Evolutionary conservation across 2,329 filamentous ascomycete species (phyloP).

Genomic region (Knufia petricola): DNA sequence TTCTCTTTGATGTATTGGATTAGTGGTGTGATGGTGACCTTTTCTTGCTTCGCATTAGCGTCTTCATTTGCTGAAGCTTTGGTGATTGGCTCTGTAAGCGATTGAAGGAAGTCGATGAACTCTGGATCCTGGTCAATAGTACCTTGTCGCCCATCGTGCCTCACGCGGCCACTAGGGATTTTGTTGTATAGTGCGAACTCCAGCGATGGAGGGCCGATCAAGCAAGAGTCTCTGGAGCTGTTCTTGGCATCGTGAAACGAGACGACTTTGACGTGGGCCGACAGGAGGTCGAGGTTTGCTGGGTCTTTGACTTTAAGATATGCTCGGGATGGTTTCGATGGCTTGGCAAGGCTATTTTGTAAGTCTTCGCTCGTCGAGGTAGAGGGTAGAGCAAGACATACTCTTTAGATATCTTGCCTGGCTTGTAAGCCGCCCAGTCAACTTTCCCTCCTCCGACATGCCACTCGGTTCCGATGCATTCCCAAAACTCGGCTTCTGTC

Average conservation of each 20-base stretch:
- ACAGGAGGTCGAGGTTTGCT: conserved; percentile 56
- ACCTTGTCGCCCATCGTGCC: conserved; percentile 75
- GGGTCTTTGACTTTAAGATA: conserved; percentile 74
- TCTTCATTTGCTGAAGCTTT: conserved; percentile 46
- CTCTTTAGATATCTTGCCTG: conserved; percentile 76
- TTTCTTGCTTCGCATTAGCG: conserved; percentile 46
- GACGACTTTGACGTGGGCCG: conserved; percentile 57
- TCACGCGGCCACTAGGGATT: conserved; percentile 62
- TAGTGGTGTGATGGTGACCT: conserved; percentile 73
- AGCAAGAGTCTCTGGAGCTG: conserved; percentile 58
- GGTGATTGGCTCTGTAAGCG: conserved; percentile 63
- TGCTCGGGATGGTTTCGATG: conserved; percentile 67
- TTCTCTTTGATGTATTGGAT: conserved; percentile 87
- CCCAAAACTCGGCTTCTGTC: conserved; percentile 66
- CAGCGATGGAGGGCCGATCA: conserved; percentile 68
- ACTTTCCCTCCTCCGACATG: conserved; percentile 68
- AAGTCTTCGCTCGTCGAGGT: conserved; percentile 10
- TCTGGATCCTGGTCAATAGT: conserved; percentile 95
- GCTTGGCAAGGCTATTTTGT: conserved; percentile 62
- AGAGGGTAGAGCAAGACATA: conserved; percentile 42
- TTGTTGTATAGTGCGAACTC: conserved; percentile 81
- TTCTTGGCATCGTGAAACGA: conserved; percentile 75
- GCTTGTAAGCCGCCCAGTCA: conserved; percentile 68
- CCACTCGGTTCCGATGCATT: conserved; percentile 69
- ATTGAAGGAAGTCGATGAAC: conserved; percentile 87